Conservation (phyloP, 768 basidiomycete species). For the Rhodosporidiobolus odoratus region DNA sequence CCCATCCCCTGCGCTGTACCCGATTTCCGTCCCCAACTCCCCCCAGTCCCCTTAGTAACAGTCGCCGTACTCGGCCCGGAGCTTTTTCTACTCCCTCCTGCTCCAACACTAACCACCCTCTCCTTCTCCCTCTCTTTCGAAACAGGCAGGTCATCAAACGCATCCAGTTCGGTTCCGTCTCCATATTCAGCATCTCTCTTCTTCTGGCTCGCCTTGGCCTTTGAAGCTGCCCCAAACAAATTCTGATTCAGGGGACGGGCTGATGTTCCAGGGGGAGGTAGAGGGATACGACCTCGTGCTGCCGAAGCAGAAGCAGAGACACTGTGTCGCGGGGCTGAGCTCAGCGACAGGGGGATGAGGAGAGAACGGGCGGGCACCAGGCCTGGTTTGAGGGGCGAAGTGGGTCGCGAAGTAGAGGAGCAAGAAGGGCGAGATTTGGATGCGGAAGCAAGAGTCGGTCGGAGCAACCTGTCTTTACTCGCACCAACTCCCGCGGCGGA, state of each 20-base stretch:
- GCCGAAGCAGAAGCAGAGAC: too few species aligned
- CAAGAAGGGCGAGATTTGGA: not conserved
- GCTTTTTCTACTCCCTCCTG: not conserved
- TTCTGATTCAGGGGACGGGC: not conserved
- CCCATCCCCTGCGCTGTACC: not conserved
- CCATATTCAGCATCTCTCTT: conserved; percentile 42
- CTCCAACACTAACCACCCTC: not conserved
- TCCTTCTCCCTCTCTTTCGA: conserved; percentile 43
- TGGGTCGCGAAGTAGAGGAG: not conserved
- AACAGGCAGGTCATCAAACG: conserved; percentile 48
- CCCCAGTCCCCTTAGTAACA: not conserved
- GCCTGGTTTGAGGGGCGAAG: not conserved
- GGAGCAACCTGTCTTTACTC: not conserved
- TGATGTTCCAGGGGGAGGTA: not conserved
- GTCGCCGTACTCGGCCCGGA: conserved; percentile 4
- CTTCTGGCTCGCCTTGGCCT: not conserved
- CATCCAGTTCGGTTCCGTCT: conserved; percentile 50
- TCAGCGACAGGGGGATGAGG: too few species aligned
- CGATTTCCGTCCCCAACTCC: conserved; percentile 12
- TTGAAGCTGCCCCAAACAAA: not conserved
- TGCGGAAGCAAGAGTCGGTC: conserved; percentile 16
- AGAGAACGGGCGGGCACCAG: not conserved
- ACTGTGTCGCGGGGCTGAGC: too few species aligned
- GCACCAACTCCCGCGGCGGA: not conserved
- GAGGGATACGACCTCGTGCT: too few species aligned